phyloP scores from a whole-genome alignment of 1,284 basidiomycete genomes.

The Tilletiaria anomala region DNA sequence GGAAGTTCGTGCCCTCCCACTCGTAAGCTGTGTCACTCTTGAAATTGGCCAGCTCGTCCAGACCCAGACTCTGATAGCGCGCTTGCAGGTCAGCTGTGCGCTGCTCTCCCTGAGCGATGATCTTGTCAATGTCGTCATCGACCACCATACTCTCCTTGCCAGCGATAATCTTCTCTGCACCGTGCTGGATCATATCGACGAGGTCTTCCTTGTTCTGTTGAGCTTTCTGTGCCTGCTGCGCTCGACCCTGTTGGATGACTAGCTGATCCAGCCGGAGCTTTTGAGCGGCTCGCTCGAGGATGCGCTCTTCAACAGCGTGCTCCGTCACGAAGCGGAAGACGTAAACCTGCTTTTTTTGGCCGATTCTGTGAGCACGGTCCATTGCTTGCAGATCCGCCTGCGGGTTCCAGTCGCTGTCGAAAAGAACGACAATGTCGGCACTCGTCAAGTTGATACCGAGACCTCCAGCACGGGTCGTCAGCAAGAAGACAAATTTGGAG shows the following conservation, averaged over 20 bases:
- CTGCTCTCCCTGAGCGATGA: conserved; percentile 65
- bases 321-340: conserved; percentile 97
- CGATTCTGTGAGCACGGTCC: conserved; percentile 97
- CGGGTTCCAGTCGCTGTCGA: conserved; percentile 98
- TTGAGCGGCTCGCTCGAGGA: conserved; percentile 89
- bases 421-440: conserved; percentile 91
- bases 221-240: conserved; percentile 47
- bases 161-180: conserved; percentile 92
- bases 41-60: conserved; percentile 94
- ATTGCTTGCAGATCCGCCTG: conserved; percentile 98
- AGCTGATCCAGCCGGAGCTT: conserved; percentile 90
- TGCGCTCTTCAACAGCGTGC: conserved; percentile 87
- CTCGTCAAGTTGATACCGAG: conserved; percentile 92
- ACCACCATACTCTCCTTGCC: conserved; percentile 50
- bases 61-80: conserved; percentile 82
- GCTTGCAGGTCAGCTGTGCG: conserved; percentile 74
- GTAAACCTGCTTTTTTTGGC: conserved; percentile 96
- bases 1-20: conserved; percentile 94
- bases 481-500: conserved; percentile 91
- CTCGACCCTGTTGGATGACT: conserved; percentile 88
- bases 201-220: conserved; percentile 91
- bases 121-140: conserved; percentile 84
- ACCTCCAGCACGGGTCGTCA: conserved; percentile 96
- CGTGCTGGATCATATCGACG: conserved; percentile 95
- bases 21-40: conserved; percentile 65